Evolutionary conservation across 2,329 filamentous ascomycete genomes (phyloP), one percentile per base, ranked within the genome.

Genomic region (Aureobasidium sp.): DNA sequence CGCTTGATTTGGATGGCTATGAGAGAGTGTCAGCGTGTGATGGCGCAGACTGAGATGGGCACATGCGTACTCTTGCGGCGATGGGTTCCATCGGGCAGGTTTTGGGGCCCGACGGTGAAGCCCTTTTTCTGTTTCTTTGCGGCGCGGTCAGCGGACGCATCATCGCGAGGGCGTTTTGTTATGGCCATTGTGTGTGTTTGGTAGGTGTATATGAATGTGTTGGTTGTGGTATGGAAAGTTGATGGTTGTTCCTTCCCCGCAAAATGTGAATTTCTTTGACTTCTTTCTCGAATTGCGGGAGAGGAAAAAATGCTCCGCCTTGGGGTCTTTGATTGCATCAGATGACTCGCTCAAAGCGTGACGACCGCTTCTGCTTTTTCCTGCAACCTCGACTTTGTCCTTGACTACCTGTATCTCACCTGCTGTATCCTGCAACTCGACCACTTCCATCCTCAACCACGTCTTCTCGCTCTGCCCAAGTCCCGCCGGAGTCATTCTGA

Each of bases 71-170:
- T 81, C 79, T 96, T 96, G 68, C 93, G 86, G 69, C 85, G 85
- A 82, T 94, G 90, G 27, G 88, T 87, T 61, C 93, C 92, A 73
- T 97, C 92, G 44, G 93, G 93, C 30, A 97, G 80, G 73, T 97
- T 96, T 41, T 88, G 88, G 34, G 93, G 92, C 0, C 92, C 93
- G 61, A 97, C 88, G 44, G 83, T 83, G 77, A 97, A 97, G 55
- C 90, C 91, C 67, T 89, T 87, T 66, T 77, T 82, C 65, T 71
- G 69, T 65, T 81, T 83, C 70, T 83, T 81, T 47, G 66, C 78
- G 41, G 73, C 69, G 55, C 63, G 66, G 49, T 70, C 71, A 16
- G 71, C 7, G 2, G 48, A n/a, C 6, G 53, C 55, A 27, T 63
- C 55, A 16, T 63, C 61, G 29, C 61, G 37, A 9, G 54, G 39